These are phyloP conservation scores for Trichoderma endophyticum DNA, from an alignment of 2,329 filamentous ascomycete genomes.

Conservation along the genomic window DNA sequence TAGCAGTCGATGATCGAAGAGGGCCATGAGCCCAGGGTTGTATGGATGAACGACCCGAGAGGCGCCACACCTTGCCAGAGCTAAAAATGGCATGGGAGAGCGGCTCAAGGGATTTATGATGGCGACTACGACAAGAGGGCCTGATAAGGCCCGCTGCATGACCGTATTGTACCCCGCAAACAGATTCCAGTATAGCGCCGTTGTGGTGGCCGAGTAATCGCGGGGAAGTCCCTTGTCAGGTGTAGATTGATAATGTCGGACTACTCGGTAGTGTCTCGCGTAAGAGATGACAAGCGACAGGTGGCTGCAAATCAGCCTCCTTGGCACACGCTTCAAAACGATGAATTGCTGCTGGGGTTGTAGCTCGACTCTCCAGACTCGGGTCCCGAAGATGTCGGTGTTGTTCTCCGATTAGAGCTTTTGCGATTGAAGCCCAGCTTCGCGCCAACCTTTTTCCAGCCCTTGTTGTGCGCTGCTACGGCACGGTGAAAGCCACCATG, in stretches of 20 bases:
- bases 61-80: background rate
- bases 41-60: background rate
- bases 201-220: background rate
- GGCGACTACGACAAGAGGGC: background rate
- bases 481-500: constrained; percentile 54
- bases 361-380: constrained; percentile 31
- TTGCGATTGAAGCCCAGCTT: constrained; percentile 59
- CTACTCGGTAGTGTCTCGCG: background rate
- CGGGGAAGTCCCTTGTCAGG: background rate
- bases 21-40: background rate
- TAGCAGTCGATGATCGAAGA: background rate
- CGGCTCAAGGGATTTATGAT: background rate
- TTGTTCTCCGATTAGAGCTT: constrained; percentile 42
- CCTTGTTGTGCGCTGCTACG: constrained; percentile 52
- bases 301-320: background rate
- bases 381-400: constrained; percentile 42
- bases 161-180: background rate
- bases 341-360: constrained; percentile 31
- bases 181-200: background rate
- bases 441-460: constrained; percentile 64
- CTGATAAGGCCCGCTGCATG: background rate
- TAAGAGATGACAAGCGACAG: background rate
- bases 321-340: constrained; percentile 43
- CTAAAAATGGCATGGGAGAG: background rate
- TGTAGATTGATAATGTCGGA: background rate